phyloP scores from a whole-genome alignment of 78 protist species.

The Dictyostelium intermedium region DNA sequence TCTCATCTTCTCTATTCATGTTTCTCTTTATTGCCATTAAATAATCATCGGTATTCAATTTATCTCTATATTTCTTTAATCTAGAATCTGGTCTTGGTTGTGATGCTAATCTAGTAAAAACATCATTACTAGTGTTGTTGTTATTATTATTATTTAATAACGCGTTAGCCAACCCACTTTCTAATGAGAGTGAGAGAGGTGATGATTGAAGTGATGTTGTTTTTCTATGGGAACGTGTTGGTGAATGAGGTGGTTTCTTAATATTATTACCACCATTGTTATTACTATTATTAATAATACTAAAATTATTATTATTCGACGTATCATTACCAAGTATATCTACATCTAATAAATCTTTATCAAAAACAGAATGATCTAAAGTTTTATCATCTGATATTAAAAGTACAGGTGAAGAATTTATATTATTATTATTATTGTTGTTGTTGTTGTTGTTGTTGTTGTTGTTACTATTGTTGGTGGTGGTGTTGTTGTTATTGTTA shows the following conservation, averaged over 20 bases:
- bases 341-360: slow-evolving; percentile 41
- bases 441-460: no score
- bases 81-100: slow-evolving; percentile 68
- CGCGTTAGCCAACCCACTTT: neutral
- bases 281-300: neutral
- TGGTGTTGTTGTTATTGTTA: neutral
- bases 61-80: slow-evolving; percentile 40
- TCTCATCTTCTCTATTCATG: neutral
- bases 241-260: neutral
- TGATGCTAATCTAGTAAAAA: slow-evolving; percentile 53
- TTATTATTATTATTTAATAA: neutral
- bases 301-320: neutral
- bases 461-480: no score
- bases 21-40: neutral
- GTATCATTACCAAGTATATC: slow-evolving; percentile 22
- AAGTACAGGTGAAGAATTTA: neutral
- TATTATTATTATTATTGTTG: neutral
- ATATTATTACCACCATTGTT: neutral
- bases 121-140: neutral
- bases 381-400: neutral
- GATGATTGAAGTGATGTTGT: neutral
- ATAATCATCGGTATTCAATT: slow-evolving; percentile 38
- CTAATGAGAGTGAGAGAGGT: slow-evolving; percentile 5
- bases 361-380: slow-evolving; percentile 41
- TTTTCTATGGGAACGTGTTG: neutral